Conservation (phyloP, 140 eudicot genomes). For the Erigeron philadelphicus region DNA sequence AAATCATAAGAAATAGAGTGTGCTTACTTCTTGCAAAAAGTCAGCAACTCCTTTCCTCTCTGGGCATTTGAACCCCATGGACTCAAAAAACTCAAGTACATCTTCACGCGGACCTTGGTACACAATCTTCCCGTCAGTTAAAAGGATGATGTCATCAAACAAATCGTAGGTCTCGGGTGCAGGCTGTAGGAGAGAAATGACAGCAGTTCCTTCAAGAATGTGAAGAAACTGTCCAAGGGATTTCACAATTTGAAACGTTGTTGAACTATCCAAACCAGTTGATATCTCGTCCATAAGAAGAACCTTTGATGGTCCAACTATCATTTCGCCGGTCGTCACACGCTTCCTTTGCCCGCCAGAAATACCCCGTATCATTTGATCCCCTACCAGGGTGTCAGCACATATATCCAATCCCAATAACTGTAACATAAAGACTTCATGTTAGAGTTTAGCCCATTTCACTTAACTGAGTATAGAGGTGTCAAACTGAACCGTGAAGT, state of each 20-base stretch:
- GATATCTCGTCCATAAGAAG: conserved; percentile 97
- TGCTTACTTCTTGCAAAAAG: conserved; percentile 79
- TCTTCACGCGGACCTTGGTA: conserved; percentile 81
- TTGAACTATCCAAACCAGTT: conserved; percentile 90
- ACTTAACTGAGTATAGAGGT: not conserved
- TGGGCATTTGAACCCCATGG: conserved; percentile 85
- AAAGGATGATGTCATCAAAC: conserved; percentile 75
- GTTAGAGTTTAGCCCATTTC: conserved; percentile 2
- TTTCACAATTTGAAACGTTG: conserved; percentile 80
- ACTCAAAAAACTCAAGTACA: conserved; percentile 77
- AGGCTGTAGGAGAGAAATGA: conserved; percentile 86
- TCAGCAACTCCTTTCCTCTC: conserved; percentile 85
- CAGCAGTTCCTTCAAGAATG: conserved; percentile 79
- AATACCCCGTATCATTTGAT: conserved; percentile 65
- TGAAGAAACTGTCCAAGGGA: conserved; percentile 64
- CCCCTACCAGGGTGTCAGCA: conserved; percentile 73
- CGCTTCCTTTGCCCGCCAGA: conserved; percentile 82
- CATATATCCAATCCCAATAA: conserved; percentile 65
- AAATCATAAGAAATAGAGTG: not conserved
- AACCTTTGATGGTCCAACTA: conserved; percentile 85
- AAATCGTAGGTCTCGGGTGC: conserved; percentile 89
- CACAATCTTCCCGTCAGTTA: conserved; percentile 82
- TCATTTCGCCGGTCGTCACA: conserved; percentile 81
- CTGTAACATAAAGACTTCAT: conserved; percentile 27
- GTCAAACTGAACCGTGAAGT: too few species aligned